These are phyloP conservation scores for Neurospora sp. DNA, from an alignment of 495 filamentous ascomycete genomes.

Conservation along the genomic window DNA sequence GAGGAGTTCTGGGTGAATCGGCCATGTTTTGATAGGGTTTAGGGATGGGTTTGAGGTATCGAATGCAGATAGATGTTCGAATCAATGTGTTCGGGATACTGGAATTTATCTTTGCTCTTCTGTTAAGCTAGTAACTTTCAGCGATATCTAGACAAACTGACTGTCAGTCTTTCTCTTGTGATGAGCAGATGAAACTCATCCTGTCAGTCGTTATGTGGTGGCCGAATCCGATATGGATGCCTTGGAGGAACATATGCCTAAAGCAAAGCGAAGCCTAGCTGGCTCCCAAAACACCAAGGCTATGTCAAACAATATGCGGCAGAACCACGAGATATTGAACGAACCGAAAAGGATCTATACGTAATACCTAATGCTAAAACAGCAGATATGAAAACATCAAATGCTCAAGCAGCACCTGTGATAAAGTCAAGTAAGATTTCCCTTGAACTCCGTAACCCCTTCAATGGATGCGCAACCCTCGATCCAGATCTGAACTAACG, in stretches of 20 bases:
- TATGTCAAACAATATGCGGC: background rate
- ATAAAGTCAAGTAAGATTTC: background rate
- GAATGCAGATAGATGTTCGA: background rate
- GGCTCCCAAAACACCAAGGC: background rate
- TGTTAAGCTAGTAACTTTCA: background rate
- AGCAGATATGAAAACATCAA: background rate
- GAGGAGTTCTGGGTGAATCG: background rate
- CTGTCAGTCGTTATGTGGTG: too few species aligned
- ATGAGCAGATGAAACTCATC: background rate
- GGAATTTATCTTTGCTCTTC: background rate
- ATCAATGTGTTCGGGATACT: background rate
- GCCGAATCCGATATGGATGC: background rate
- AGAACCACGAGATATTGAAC: background rate
- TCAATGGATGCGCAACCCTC: background rate
- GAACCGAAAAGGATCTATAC: background rate
- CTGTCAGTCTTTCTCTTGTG: background rate
- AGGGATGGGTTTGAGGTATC: background rate
- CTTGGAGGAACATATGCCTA: background rate
- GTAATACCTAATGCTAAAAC: background rate
- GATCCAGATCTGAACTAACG: background rate
- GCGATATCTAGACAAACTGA: background rate
- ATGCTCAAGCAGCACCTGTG: background rate
- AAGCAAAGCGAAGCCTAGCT: background rate
- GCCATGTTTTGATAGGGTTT: background rate
- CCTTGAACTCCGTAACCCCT: background rate